Evolutionary conservation across 2,329 filamentous ascomycete genomes (phyloP).

Genomic region (Calonectria crousiana): DNA sequence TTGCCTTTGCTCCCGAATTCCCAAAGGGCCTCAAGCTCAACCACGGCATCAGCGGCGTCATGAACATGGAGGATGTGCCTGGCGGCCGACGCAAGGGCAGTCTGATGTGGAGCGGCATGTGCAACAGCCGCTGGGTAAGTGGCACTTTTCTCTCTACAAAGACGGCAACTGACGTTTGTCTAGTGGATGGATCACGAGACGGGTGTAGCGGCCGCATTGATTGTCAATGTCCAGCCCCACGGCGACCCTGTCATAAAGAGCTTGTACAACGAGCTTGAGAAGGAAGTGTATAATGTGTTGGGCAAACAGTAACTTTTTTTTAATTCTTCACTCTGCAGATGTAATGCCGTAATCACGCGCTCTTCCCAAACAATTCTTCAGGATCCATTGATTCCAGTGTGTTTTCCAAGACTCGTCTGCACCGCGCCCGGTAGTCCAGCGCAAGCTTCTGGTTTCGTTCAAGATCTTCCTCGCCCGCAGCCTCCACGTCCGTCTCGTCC

Average conservation of each 20-base stretch:
- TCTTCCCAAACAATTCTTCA: conserved; percentile 45
- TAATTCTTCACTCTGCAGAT: background rate
- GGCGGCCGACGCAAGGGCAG: conserved; percentile 57
- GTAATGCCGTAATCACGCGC: conserved; percentile 21
- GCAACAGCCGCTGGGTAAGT: conserved; percentile 58
- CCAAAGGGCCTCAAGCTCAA: conserved; percentile 47
- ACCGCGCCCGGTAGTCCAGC: conserved; percentile 62
- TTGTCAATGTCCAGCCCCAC: conserved; percentile 54
- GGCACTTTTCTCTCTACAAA: background rate
- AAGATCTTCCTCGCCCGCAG: conserved; percentile 54
- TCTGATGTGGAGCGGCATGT: conserved; percentile 58
- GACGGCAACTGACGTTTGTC: background rate
- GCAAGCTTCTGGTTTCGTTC: conserved; percentile 63
- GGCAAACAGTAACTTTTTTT: conserved; percentile 11
- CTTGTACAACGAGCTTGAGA: conserved; percentile 55
- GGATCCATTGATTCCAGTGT: conserved; percentile 55
- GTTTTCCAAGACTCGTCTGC: conserved; percentile 60
- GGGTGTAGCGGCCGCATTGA: conserved; percentile 55
- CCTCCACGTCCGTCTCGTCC: conserved; percentile 59
- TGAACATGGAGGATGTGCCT: conserved; percentile 54
- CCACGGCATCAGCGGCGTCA: conserved; percentile 53
- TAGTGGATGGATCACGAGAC: conserved; percentile 53
- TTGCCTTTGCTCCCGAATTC: conserved; percentile 53
- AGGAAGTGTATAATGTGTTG: conserved; percentile 51
- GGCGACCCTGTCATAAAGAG: conserved; percentile 51